Evolutionary conservation across 106 monocot species (phyloP).

Genomic region (Dendrobium nobile): DNA sequence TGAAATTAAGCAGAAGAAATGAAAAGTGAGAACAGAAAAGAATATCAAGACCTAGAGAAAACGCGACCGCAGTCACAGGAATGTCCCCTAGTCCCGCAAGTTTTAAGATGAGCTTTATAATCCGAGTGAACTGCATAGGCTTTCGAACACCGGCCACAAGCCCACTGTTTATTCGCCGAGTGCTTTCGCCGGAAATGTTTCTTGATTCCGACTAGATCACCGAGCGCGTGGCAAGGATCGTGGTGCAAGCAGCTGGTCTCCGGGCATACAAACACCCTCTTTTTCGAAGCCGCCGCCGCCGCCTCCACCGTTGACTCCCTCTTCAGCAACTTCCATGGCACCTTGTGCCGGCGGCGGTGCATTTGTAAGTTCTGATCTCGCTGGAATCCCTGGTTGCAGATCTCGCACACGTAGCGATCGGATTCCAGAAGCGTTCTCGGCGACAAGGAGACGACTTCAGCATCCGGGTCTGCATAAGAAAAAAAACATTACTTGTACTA

Average conservation of each 20-base stretch:
- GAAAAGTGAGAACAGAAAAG: neutral
- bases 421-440: constrained; percentile 85
- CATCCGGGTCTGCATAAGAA: constrained; percentile 61
- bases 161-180: constrained; percentile 49
- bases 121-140: constrained; percentile 67
- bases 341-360: constrained; percentile 93
- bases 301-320: constrained; percentile 6
- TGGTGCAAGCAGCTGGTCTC: constrained; percentile 65
- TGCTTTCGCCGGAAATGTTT: constrained; percentile 73
- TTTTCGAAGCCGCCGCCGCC: constrained; percentile 25
- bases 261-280: constrained; percentile 63
- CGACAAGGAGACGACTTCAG: constrained; percentile 84
- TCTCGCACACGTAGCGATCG: constrained; percentile 94
- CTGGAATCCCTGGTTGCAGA: constrained; percentile 93
- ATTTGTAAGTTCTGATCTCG: constrained; percentile 94
- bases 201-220: constrained; percentile 74
- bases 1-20: no score
- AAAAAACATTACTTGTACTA: neutral
- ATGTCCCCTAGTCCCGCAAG: constrained; percentile 88
- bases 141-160: constrained; percentile 48
- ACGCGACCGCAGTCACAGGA: constrained; percentile 95
- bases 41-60: constrained; percentile 50
- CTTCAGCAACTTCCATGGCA: constrained; percentile 82
- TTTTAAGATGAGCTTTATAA: constrained; percentile 70
- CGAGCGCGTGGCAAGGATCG: constrained; percentile 61